Evolutionary conservation across 2,329 filamentous ascomycete genomes (phyloP).

Genomic region (Ampelomyces quisqualis): DNA sequence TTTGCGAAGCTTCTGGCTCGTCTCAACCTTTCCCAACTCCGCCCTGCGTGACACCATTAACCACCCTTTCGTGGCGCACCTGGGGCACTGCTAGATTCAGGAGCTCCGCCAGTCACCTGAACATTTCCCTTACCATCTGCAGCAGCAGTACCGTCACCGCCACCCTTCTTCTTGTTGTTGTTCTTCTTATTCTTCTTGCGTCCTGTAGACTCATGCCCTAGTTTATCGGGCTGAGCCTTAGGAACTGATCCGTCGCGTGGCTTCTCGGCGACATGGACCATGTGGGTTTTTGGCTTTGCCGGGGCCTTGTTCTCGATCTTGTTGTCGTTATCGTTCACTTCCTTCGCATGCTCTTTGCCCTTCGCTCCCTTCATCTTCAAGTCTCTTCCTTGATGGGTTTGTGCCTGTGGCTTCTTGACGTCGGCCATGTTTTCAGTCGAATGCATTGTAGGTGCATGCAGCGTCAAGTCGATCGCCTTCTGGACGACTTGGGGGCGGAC

Average conservation of each 20-base stretch:
- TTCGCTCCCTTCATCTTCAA: not conserved
- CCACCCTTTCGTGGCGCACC: too few species aligned
- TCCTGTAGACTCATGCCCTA: not conserved
- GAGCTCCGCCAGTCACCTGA: not conserved
- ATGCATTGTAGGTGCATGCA: too few species aligned
- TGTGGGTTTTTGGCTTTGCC: not conserved
- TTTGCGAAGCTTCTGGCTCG: not conserved
- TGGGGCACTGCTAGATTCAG: not conserved
- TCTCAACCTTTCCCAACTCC: not conserved
- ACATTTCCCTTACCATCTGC: not conserved
- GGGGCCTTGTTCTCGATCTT: not conserved
- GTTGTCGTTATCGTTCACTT: not conserved
- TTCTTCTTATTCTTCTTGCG: not conserved
- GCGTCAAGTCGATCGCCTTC: too few species aligned
- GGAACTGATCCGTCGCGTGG: not conserved
- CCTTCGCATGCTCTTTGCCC: not conserved
- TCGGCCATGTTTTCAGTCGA: too few species aligned
- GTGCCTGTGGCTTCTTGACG: too few species aligned
- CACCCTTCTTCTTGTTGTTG: not conserved
- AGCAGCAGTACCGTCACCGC: not conserved
- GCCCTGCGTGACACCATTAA: too few species aligned
- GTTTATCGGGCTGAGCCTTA: not conserved
- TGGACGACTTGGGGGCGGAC: too few species aligned
- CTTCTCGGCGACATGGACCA: not conserved
- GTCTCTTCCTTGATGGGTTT: too few species aligned